Conservation (phyloP, 2,329 filamentous ascomycete species). For the Tolypocladium album region DNA sequence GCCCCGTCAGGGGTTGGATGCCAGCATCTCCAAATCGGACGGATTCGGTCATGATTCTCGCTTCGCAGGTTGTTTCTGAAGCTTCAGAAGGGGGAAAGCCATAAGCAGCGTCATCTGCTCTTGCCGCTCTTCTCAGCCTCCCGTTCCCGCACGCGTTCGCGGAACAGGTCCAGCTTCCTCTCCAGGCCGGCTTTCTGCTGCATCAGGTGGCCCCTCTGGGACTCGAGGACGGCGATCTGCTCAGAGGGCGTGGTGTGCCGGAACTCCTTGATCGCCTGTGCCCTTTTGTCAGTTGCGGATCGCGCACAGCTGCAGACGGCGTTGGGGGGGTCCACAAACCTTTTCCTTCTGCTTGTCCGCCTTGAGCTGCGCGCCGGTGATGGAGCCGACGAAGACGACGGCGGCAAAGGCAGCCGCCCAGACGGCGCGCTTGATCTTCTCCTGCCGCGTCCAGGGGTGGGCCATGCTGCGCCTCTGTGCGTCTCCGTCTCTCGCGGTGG, state of each 20-base stretch:
- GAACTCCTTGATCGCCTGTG: slow-evolving; percentile 24
- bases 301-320: neutral
- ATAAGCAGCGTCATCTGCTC: neutral
- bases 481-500: neutral
- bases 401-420: slow-evolving; percentile 34
- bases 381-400: slow-evolving; percentile 33
- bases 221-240: slow-evolving; percentile 33
- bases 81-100: neutral
- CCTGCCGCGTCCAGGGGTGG: slow-evolving; percentile 16
- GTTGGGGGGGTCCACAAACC: slow-evolving; percentile 12
- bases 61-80: neutral
- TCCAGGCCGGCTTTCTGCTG: slow-evolving; percentile 28
- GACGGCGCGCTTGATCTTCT: slow-evolving; percentile 22
- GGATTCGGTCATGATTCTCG: neutral
- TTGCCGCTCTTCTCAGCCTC: slow-evolving; percentile 15
- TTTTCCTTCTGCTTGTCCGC: slow-evolving; percentile 34
- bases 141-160: slow-evolving; percentile 26
- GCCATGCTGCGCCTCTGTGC: neutral
- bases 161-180: slow-evolving; percentile 28
- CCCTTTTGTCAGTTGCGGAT: neutral
- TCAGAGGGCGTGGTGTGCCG: slow-evolving; percentile 28
- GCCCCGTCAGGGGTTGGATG: neutral
- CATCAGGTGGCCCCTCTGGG: slow-evolving; percentile 27
- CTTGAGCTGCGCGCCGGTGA: slow-evolving; percentile 39
- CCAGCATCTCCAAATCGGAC: neutral